A percentile compares a stretch with the other conserved stretches of the same genome.
Evolutionary conservation across 139 green algal species (phyloP).

Genomic region (Diplosphaera chodatii): DNA sequence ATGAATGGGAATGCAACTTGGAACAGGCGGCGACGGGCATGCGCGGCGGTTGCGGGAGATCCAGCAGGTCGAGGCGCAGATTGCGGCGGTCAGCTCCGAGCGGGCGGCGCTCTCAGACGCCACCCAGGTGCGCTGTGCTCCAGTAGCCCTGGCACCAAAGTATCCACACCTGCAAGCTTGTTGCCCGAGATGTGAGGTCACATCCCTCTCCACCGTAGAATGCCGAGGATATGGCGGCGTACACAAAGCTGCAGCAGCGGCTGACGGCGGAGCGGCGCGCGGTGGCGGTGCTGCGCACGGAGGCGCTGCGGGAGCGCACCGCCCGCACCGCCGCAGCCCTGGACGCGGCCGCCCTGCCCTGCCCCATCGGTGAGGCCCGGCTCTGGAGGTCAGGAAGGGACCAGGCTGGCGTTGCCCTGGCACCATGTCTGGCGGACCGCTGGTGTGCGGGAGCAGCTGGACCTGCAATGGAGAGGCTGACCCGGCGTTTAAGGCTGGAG

Average conservation of each 20-base stretch:
- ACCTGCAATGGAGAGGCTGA: too few species aligned
- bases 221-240: background rate
- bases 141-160: too few species aligned
- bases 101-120: background rate
- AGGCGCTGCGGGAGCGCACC: slow-evolving; percentile 21
- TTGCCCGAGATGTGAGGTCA: too few species aligned
- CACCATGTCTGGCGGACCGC: too few species aligned
- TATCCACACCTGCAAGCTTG: too few species aligned
- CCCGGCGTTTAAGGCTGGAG: too few species aligned
- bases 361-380: background rate
- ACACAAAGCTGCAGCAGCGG: slow-evolving; percentile 31
- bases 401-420: too few species aligned
- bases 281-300: slow-evolving; percentile 16
- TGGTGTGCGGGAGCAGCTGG: too few species aligned
- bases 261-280: slow-evolving; percentile 36
- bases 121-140: background rate
- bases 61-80: slow-evolving; percentile 22
- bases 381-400: too few species aligned
- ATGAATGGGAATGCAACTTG: too few species aligned
- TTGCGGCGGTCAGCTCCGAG: slow-evolving; percentile 4
- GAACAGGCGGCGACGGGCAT: background rate
- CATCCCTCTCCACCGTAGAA: too few species aligned
- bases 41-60: slow-evolving; percentile 21
- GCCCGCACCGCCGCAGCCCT: slow-evolving; percentile 4
- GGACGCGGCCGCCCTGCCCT: background rate